A percentile compares a stretch with the other conserved stretches of the same genome.
Conservation (phyloP, 176 grass and related monocot species). For the Lolium perenne region DNA sequence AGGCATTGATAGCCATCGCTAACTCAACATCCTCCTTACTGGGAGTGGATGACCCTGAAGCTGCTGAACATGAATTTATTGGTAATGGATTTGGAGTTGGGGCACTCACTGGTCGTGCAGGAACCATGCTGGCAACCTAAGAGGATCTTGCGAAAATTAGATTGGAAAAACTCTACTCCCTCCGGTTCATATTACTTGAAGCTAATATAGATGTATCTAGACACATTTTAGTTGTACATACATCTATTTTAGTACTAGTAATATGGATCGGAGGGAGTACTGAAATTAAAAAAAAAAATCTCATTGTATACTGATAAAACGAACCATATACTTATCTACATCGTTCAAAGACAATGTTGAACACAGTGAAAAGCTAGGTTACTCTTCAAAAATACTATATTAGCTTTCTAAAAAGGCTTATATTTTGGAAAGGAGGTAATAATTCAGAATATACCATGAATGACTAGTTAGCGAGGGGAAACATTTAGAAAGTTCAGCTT, state of each 20-base stretch:
- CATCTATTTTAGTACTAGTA: too few species aligned
- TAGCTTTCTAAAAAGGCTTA: too few species aligned
- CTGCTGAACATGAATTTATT: conserved; percentile 32
- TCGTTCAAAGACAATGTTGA: not conserved
- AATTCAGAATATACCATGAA: not conserved
- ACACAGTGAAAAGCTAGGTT: not conserved
- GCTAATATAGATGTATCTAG: too few species aligned
- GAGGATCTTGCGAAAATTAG: conserved; percentile 18
- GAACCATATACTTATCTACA: conserved; percentile 15
- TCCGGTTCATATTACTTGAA: too few species aligned
- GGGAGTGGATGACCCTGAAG: conserved; percentile 44
- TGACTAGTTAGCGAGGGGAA: not conserved
- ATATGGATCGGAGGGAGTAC: too few species aligned
- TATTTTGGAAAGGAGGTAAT: too few species aligned
- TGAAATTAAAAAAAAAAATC: too few species aligned
- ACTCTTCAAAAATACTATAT: not conserved
- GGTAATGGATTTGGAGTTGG: conserved; percentile 39
- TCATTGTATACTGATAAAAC: too few species aligned
- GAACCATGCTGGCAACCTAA: conserved; percentile 53
- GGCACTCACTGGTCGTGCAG: conserved; percentile 40
- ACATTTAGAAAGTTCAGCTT: not conserved
- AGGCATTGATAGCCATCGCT: conserved; percentile 90
- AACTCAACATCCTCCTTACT: conserved; percentile 80
- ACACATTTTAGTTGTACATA: too few species aligned
- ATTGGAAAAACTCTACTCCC: not conserved